Evolutionary conservation across 2,329 filamentous ascomycete species (phyloP).

Genomic region (Talaromyces sp.): DNA sequence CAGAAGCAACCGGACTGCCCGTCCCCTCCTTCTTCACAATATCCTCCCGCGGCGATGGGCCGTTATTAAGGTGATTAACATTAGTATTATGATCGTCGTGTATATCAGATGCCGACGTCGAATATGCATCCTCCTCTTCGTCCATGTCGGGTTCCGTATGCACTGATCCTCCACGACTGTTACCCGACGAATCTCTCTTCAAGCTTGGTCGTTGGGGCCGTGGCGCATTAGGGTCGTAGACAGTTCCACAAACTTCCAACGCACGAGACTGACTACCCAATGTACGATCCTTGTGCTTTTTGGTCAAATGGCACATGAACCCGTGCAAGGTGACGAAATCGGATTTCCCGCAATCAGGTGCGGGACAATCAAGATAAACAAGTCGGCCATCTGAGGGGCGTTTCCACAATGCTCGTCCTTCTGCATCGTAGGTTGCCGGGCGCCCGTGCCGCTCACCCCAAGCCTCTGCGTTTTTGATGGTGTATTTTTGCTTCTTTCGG

Average conservation of each 20-base stretch:
- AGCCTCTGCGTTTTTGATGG: slow-evolving; percentile 44
- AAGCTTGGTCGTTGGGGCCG: slow-evolving; percentile 34
- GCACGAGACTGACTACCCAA: slow-evolving; percentile 42
- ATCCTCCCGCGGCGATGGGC: background rate
- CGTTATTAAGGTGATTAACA: background rate
- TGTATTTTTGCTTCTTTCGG: slow-evolving; percentile 43
- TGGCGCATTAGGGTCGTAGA: slow-evolving; percentile 40
- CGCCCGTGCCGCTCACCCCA: slow-evolving; percentile 44
- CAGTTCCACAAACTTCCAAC: slow-evolving; percentile 40
- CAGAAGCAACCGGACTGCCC: slow-evolving; percentile 26
- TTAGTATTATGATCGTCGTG: slow-evolving; percentile 22
- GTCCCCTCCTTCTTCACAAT: slow-evolving; percentile 32
- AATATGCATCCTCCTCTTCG: slow-evolving; percentile 29
- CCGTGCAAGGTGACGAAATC: slow-evolving; percentile 44
- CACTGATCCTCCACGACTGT: slow-evolving; percentile 33
- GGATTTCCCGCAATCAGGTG: slow-evolving; percentile 40
- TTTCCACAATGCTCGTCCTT: slow-evolving; percentile 42
- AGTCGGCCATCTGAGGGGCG: slow-evolving; percentile 40
- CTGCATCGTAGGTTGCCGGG: slow-evolving; percentile 41
- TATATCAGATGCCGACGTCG: slow-evolving; percentile 22
- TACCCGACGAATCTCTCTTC: slow-evolving; percentile 38
- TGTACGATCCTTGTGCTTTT: slow-evolving; percentile 44
- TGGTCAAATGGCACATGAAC: slow-evolving; percentile 45
- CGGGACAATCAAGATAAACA: slow-evolving; percentile 42
- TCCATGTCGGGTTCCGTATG: slow-evolving; percentile 31